A percentile compares a stretch with the other conserved stretches of the same genome.
Evolutionary conservation across 2,329 filamentous ascomycete genomes (phyloP).

Genomic region (Fusarium fracticaudum): DNA sequence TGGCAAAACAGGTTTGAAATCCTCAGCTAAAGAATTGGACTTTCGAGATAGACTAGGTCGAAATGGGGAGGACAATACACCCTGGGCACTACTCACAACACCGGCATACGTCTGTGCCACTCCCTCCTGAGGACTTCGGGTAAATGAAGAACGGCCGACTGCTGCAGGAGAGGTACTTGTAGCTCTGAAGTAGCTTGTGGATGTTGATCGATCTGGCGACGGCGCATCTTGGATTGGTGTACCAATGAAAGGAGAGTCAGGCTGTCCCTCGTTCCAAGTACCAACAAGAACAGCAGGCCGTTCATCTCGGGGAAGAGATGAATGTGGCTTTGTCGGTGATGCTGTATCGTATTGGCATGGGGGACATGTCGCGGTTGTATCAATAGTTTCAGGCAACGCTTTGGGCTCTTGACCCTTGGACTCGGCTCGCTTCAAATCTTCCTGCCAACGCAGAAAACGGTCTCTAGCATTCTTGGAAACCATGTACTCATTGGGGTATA

Average conservation of each 20-base stretch:
- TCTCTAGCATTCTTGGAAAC: constrained; percentile 83
- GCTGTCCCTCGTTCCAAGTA: constrained; percentile 72
- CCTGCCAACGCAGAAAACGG: constrained; percentile 81
- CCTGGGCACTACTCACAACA: constrained; percentile 12
- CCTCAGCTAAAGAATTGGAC: neutral
- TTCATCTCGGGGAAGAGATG: constrained; percentile 55
- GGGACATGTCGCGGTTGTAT: constrained; percentile 33
- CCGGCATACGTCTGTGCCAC: constrained; percentile 28
- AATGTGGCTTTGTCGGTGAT: constrained; percentile 39
- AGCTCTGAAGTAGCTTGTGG: constrained; percentile 33
- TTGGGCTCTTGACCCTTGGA: constrained; percentile 49
- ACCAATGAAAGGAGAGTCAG: constrained; percentile 61
- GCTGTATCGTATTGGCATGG: constrained; percentile 49
- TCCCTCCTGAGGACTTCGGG: constrained; percentile 25
- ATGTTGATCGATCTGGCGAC: constrained; percentile 22
- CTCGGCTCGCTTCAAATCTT: constrained; percentile 74
- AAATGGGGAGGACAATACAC: constrained; percentile 10
- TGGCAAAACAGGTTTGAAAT: neutral
- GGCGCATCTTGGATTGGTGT: constrained; percentile 40
- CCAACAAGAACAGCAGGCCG: constrained; percentile 63
- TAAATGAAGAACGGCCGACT: neutral
- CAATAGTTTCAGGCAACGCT: constrained; percentile 11
- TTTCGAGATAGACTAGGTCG: constrained; percentile 15
- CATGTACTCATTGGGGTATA: constrained; percentile 78
- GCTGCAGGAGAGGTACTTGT: constrained; percentile 18